Evolutionary conservation across 2,329 filamentous ascomycete species (phyloP).

Genomic region (Chaetothyriales sp.): DNA sequence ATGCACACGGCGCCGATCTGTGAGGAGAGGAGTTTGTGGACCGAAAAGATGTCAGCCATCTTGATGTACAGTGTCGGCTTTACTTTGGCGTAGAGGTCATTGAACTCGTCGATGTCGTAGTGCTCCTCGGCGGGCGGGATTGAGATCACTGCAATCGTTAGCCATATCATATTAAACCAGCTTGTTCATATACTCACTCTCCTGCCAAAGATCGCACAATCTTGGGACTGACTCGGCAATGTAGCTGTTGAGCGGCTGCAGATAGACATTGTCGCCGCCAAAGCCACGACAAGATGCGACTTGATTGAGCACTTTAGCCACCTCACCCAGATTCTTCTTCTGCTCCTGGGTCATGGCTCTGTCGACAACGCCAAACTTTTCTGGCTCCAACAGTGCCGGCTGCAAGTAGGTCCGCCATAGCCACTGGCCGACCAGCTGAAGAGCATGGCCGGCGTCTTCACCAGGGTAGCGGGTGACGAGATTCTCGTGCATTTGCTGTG

Average conservation of each 20-base stretch:
- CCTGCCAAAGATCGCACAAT: slow-evolving; percentile 57
- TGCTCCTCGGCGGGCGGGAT: slow-evolving; percentile 77
- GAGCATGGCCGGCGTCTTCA: slow-evolving; percentile 60
- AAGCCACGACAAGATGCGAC: slow-evolving; percentile 79
- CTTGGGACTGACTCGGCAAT: slow-evolving; percentile 71
- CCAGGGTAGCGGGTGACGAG: slow-evolving; percentile 63
- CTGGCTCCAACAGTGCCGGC: slow-evolving; percentile 73
- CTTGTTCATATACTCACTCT: slow-evolving; percentile 31
- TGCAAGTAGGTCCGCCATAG: slow-evolving; percentile 89
- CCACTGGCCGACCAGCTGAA: slow-evolving; percentile 80
- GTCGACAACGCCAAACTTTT: slow-evolving; percentile 85
- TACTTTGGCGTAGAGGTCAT: slow-evolving; percentile 88
- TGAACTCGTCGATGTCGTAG: slow-evolving; percentile 98
- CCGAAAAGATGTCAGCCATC: slow-evolving; percentile 91
- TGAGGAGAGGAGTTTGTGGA: slow-evolving; percentile 71
- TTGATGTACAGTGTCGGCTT: slow-evolving; percentile 99
- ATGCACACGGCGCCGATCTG: slow-evolving; percentile 68
- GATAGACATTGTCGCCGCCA: slow-evolving; percentile 84
- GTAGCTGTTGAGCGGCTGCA: slow-evolving; percentile 88
- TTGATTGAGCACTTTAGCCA: slow-evolving; percentile 81
- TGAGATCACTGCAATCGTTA: slow-evolving; percentile 48
- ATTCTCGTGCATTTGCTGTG: slow-evolving; percentile 68
- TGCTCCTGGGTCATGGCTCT: slow-evolving; percentile 77
- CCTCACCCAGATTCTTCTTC: slow-evolving; percentile 79
- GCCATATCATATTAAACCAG: slow-evolving; percentile 7